These are phyloP conservation scores for Exophiala lecanii-corni DNA, from an alignment of 2,329 filamentous ascomycete genomes.

Conservation along the genomic window DNA sequence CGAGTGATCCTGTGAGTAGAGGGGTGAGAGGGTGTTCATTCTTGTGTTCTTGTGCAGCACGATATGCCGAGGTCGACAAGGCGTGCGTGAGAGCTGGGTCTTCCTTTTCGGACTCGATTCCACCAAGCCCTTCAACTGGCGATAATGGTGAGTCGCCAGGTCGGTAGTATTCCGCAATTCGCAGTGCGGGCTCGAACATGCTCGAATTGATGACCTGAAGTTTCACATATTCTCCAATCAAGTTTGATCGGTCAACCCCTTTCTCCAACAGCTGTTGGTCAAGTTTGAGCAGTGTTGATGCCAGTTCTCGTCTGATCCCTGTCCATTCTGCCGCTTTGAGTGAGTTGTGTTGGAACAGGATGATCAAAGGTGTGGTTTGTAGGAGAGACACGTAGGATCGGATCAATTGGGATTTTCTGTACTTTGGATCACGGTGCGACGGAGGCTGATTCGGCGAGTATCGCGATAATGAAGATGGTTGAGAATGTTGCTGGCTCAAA, in stretches of 20 bases:
- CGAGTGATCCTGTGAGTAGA: slow-evolving; percentile 75
- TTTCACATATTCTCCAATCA: slow-evolving; percentile 60
- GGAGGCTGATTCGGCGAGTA: slow-evolving; percentile 70
- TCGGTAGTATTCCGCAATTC: slow-evolving; percentile 79
- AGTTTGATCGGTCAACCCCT: slow-evolving; percentile 35
- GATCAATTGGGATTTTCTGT: slow-evolving; percentile 83
- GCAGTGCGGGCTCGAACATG: slow-evolving; percentile 80
- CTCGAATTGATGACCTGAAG: slow-evolving; percentile 82
- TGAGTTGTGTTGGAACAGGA: slow-evolving; percentile 82
- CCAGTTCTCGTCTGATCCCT: slow-evolving; percentile 65
- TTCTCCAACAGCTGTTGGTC: slow-evolving; percentile 62
- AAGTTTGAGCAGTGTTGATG: slow-evolving; percentile 55
- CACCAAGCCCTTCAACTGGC: slow-evolving; percentile 27
- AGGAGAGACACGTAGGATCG: slow-evolving; percentile 84
- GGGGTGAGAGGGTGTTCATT: slow-evolving; percentile 62
- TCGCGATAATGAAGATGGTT: slow-evolving; percentile 41
- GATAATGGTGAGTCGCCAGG: slow-evolving; percentile 35
- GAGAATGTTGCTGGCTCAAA: slow-evolving; percentile 44
- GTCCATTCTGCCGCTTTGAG: slow-evolving; percentile 70
- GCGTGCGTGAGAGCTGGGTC: slow-evolving; percentile 51
- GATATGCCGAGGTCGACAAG: slow-evolving; percentile 53
- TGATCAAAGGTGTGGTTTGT: slow-evolving; percentile 75
- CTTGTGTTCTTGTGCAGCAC: slow-evolving; percentile 46
- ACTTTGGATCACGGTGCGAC: slow-evolving; percentile 78
- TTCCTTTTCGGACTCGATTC: slow-evolving; percentile 29